These are phyloP conservation scores for Cenchrus purpureus DNA, from an alignment of 176 grass and related monocot species.

Conservation along the genomic window DNA sequence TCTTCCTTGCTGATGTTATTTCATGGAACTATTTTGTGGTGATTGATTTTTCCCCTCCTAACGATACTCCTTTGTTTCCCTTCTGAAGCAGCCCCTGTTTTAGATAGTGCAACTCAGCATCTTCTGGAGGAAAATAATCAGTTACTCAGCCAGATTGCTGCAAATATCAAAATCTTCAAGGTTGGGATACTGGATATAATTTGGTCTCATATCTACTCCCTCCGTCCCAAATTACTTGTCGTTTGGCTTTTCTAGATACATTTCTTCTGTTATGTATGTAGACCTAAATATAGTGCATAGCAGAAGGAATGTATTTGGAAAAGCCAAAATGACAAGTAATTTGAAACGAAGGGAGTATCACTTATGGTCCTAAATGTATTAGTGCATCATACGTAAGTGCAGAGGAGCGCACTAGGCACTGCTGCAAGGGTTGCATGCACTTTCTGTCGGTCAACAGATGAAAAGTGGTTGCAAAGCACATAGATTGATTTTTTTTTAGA, in stretches of 20 bases:
- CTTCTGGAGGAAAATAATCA: constrained; percentile 71
- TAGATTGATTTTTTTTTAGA: too few species aligned
- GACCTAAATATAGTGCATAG: too few species aligned
- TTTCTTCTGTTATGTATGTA: too few species aligned
- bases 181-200: constrained; percentile 33
- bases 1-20: too few species aligned
- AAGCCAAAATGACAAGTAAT: too few species aligned
- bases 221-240: too few species aligned
- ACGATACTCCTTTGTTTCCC: too few species aligned
- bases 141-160: constrained; percentile 69
- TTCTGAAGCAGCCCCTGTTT: background rate
- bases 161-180: constrained; percentile 70
- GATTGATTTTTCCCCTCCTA: too few species aligned
- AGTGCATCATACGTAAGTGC: background rate
- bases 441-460: constrained; percentile 8
- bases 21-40: too few species aligned
- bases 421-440: background rate
- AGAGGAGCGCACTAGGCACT: background rate
- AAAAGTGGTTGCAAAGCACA: constrained; percentile 23
- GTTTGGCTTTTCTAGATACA: too few species aligned
- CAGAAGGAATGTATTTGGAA: too few species aligned
- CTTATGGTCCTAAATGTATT: background rate
- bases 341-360: too few species aligned
- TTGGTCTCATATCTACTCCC: background rate
- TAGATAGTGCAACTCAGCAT: constrained; percentile 63